Evolutionary conservation across 139 green algal genomes (phyloP), one percentile per base, ranked within the genome.

Genomic region (Chlorella sp.): DNA sequence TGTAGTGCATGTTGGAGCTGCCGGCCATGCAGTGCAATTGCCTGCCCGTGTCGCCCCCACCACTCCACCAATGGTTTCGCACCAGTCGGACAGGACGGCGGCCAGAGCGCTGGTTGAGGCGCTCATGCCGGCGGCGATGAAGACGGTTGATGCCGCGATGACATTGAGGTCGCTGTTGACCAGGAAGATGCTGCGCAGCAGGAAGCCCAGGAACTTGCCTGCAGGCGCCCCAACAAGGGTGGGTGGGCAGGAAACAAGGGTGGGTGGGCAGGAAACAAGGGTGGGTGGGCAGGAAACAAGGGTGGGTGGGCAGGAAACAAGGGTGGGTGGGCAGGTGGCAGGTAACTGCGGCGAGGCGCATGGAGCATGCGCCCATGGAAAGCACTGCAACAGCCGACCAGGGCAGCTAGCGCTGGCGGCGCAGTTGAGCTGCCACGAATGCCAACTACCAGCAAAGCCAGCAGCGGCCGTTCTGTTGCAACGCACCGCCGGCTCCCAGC

Each of bases 101-200:
- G 60, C 40, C 60, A 34, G 60, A 4, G 77, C 40, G 41, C 54
- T 58, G 41, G 41, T 83, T 41, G 60, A 74, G 9, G 46, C 38
- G 54, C 51, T 70, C 75, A 81, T 81, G 40, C 77, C 73, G n/a
- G 46, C 73, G 44, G 72, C 36, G 51, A 81, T 81, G 41, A 83
- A 83, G 14, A 83, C 77, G 2, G 77, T 64, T 9, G 77, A 60
- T 3, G 77, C 77, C 3, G 77, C 77, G 19, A 46, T 62, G 4
- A 83, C 56, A 41, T 60, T 60, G 5, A 83, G 16, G 62, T 83
- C 41, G 9, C 54, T 9, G 51, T 70, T 48, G 6, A 38, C 34
- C 51, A 81, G 54, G 38, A 83, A 73, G 30, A 83, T 74, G 38
- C 60, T 30, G 2, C 77, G 77, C 40, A 83, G 58, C 41, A 74